phyloP scores from a whole-genome alignment of 2,329 filamentous ascomycete species.

The Aurifilum marmelostoma region DNA sequence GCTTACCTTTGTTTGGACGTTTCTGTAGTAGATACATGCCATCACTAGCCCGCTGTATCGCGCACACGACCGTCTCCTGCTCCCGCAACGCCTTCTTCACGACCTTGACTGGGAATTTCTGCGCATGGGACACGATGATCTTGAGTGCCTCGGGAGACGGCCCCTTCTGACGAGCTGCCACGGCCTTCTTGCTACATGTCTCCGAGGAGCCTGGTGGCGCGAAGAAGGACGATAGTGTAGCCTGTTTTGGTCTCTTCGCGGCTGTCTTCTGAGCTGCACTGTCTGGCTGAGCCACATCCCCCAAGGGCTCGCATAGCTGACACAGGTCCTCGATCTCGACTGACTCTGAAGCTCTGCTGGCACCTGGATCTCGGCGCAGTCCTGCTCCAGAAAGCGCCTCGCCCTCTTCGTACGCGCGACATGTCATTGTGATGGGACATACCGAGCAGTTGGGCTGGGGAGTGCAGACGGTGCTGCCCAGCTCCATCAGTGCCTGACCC shows the following conservation, averaged over 20 bases:
- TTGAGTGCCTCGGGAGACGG: constrained; percentile 36
- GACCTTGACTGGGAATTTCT: constrained; percentile 54
- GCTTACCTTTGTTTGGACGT: constrained; percentile 51
- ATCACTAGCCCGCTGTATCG: constrained; percentile 46
- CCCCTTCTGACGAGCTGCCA: too few species aligned
- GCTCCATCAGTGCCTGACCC: constrained; percentile 69
- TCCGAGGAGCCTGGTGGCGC: not conserved
- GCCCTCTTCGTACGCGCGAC: constrained; percentile 56
- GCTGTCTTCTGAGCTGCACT: constrained; percentile 19
- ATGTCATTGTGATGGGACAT: constrained; percentile 56
- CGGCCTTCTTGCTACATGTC: constrained; percentile 9
- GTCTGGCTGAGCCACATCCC: constrained; percentile 40
- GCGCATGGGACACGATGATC: constrained; percentile 48
- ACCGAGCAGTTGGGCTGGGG: constrained; percentile 59
- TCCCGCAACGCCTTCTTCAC: constrained; percentile 56
- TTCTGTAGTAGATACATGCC: constrained; percentile 52
- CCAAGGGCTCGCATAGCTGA: constrained; percentile 51
- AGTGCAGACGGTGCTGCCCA: constrained; percentile 64
- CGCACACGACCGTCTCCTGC: constrained; percentile 58
- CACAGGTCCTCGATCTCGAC: constrained; percentile 57
- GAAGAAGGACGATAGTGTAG: constrained; percentile 42
- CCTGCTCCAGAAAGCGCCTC: constrained; percentile 36
- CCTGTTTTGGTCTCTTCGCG: constrained; percentile 33
- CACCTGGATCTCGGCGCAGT: not conserved
- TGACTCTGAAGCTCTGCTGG: constrained; percentile 18